Evolutionary conservation across 1,284 basidiomycete species (phyloP).

Genomic region (Caloboletus inedulis): DNA sequence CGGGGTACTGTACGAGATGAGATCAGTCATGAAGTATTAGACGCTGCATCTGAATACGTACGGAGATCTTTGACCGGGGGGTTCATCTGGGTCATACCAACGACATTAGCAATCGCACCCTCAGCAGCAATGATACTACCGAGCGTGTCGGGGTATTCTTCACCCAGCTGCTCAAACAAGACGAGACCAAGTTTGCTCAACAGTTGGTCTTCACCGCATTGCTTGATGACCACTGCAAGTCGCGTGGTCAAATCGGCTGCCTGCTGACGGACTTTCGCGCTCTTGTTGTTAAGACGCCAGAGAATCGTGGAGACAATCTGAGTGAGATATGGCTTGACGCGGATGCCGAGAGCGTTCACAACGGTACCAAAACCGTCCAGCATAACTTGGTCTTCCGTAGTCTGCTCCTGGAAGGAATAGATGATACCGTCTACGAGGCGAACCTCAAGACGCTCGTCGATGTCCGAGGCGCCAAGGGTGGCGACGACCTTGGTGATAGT

Average conservation of each 20-base stretch:
- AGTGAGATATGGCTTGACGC: constrained; percentile 98
- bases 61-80: constrained; percentile 97
- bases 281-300: constrained; percentile 99
- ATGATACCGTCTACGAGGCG: constrained; percentile 97
- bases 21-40: constrained; percentile 11
- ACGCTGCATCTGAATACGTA: constrained; percentile 44
- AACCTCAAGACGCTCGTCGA: constrained; percentile 94
- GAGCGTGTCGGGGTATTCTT: constrained; percentile 98
- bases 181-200: constrained; percentile 97
- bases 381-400: constrained; percentile 98
- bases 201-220: constrained; percentile 95
- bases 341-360: constrained; percentile 92
- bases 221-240: constrained; percentile 96
- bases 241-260: constrained; percentile 96
- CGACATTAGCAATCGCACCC: constrained; percentile 98
- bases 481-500: constrained; percentile 97
- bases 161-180: constrained; percentile 97
- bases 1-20: constrained; percentile 71
- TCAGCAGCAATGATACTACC: constrained; percentile 99
- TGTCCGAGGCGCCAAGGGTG: constrained; percentile 91
- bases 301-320: constrained; percentile 99
- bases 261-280: constrained; percentile 97
- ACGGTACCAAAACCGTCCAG: constrained; percentile 97
- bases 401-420: constrained; percentile 99
- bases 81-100: constrained; percentile 99